Conservation (phyloP, 768 basidiomycete genomes). For the Trametes coccinea region DNA sequence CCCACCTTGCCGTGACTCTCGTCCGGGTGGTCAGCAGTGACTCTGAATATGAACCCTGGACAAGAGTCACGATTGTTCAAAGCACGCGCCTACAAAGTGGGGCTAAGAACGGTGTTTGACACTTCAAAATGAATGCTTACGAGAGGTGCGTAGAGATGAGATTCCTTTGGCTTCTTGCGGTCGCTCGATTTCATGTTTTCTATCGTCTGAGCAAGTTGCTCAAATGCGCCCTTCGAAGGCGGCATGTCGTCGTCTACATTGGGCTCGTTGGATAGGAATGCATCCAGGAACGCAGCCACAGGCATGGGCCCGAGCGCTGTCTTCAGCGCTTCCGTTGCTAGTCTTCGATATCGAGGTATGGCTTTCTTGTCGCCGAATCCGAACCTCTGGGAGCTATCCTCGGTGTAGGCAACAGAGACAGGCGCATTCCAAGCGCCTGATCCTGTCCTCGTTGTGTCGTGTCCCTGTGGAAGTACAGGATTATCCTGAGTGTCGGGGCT, state of each 20-base stretch:
- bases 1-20: not conserved
- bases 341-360: not conserved
- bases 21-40: not conserved
- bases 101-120: not conserved
- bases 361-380: not conserved
- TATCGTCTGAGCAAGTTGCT: not conserved
- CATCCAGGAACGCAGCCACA: conserved; percentile 4
- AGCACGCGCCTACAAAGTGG: not conserved
- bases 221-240: not conserved
- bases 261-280: not conserved
- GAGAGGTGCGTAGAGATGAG: not conserved
- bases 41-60: conserved; percentile 4
- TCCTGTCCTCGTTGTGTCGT: no score
- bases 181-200: not conserved
- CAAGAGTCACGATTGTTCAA: not conserved
- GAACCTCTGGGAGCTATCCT: conserved; percentile 1
- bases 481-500: no score
- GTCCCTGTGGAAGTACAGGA: no score
- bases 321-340: not conserved
- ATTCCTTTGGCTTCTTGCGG: not conserved
- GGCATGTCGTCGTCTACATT: not conserved
- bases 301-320: conserved; percentile 13
- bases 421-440: no score
- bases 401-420: not conserved
- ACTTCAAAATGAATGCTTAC: not conserved